Base-by-base conservation (phyloP, 331 rosid species). In the Rhamnella rubrinervis region DNA sequence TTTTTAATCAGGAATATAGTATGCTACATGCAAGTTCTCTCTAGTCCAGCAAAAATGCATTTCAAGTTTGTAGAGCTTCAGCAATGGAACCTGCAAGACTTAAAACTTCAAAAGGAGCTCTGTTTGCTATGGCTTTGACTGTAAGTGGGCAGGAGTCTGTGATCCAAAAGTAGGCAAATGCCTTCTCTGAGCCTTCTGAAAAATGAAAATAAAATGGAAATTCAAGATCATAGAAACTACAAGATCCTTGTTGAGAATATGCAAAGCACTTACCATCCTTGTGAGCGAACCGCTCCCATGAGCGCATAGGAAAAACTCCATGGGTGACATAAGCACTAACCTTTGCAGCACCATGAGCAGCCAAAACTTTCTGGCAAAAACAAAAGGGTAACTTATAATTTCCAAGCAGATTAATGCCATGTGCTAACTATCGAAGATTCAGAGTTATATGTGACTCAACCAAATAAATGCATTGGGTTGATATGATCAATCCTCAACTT, bases 111-210 rank as follows among this genome's bases (percentile, higher is more conserved):
- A 89, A 95, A 55, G 97, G 97, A 75, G 97, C 92, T 70, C 75
- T 77, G 67, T 91, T 79, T 59, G 73, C 84, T 31, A 91, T 78
- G 39, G 87, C 92, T 80, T 87, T 82, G 83, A 89, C 96, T 23
- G 97, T 95, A 2, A 78, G 82, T 0, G 97, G 91, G 83, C 97
- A 95, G 68, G 97, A 95, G 85, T 95, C 98, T 37, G 97, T 95
- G 79, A 89, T 95, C 97, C 98, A 95, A 70, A 95, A 95, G 85
- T 87, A 70, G 61, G 97, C 65, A 78, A 91, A 95, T 10, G 89
- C 86, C 55, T 76, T 84, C 74, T 85, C 80, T 41, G 18, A 20
- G 47, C 66, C 72, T 52, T 76, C 83, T 84, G 78, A 82, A 67
- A 40, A 58, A 69, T 71, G 46, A 71, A 75, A 58, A 19, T 55